Evolutionary conservation across 192 early-diverging fungal species (phyloP), one percentile per base, ranked within the genome.

Genomic region (Neocallimastix lanati): DNA sequence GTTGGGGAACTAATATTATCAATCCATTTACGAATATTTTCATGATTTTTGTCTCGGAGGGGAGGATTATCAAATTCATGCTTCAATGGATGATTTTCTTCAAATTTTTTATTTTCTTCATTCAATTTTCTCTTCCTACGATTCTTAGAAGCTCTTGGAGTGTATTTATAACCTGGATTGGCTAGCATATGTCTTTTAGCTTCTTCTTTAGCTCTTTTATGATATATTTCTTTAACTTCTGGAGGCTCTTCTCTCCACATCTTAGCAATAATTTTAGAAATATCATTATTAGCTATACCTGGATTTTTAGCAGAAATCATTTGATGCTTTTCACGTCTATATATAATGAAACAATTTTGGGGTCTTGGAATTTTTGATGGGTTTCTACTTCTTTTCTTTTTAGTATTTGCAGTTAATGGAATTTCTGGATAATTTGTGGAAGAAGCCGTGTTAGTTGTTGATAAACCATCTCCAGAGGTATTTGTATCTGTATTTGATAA

Each of bases 91-190:
- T 50, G 40, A 50, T 50, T 50, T 50, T 50, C 40, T 21, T 50
- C 40, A 15, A 50, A 50, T 50, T 50, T 50, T 50, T 50, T 50
- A 21, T 50, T 50, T 50, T 50, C 40, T 21, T 50, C 40, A 50
- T 50, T 50, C 15, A 50, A 21, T 21, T 50, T 50, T 50, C 16
- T 50, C 18, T 50, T 50, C 21, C 40, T 50, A 50, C 40, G 40
- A 21, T 50, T 50, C 16, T 50, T 50, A 21, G 40, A 50, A 16
- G 40, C 40, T 21, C 86, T 82, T 28, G 89, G 89, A 30, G 83
- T 76, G 80, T 90, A 90, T 82, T 88, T 90, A 84, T 90, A 90
- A 79, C 88, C 89, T 28, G 89, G 89, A 79, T 88, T 84, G 76
- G 82, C 84, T 29, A 86, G 76, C 83, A 85, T 83, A 79, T 90